A percentile compares a stretch with the other conserved stretches of the same genome.
These are phyloP conservation scores for Diddensiella santjacobensis DNA, from an alignment of 805 yeast genomes.

Conservation along the genomic window DNA sequence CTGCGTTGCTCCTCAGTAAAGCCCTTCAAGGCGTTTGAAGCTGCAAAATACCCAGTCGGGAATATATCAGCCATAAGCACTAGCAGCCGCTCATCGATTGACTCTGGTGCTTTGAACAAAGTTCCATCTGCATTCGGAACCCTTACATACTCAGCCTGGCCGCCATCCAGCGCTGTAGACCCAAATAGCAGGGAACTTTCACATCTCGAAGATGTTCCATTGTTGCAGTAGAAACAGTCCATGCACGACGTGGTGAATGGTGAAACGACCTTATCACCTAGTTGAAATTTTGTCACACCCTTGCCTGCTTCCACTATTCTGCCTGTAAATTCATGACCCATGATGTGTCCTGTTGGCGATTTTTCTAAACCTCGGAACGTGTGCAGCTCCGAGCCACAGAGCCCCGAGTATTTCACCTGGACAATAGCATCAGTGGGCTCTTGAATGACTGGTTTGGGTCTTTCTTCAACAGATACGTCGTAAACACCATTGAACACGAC, in stretches of 20 bases:
- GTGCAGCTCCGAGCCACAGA: slow-evolving; percentile 56
- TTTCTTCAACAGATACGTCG: slow-evolving; percentile 39
- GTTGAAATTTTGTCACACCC: slow-evolving; percentile 48
- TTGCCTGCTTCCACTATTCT: slow-evolving; percentile 62
- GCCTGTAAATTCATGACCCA: slow-evolving; percentile 72
- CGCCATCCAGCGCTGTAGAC: slow-evolving; percentile 53
- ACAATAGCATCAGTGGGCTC: slow-evolving; percentile 43
- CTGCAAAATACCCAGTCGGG: slow-evolving; percentile 61
- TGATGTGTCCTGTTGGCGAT: slow-evolving; percentile 34
- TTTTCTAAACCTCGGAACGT: slow-evolving; percentile 43
- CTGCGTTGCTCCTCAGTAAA: slow-evolving; percentile 35
- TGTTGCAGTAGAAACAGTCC: slow-evolving; percentile 53
- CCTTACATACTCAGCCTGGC: slow-evolving; percentile 58
- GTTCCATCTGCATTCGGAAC: slow-evolving; percentile 56
- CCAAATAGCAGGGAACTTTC: slow-evolving; percentile 55
- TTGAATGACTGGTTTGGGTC: slow-evolving; percentile 40
- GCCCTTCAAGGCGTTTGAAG: slow-evolving; percentile 45
- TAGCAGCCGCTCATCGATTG: slow-evolving; percentile 43
- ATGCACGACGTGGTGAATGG: slow-evolving; percentile 58
- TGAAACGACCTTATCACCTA: slow-evolving; percentile 70
- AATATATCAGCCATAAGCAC: slow-evolving; percentile 62
- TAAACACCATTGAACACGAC: slow-evolving; percentile 46
- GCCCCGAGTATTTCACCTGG: slow-evolving; percentile 45
- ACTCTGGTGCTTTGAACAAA: slow-evolving; percentile 42
- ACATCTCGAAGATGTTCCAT: slow-evolving; percentile 55